Percentiles rank a stretch among this genome's conserved stretches.
Evolutionary conservation across 345 rosid genomes (phyloP).

Genomic region (Ceriops zippeliana): DNA sequence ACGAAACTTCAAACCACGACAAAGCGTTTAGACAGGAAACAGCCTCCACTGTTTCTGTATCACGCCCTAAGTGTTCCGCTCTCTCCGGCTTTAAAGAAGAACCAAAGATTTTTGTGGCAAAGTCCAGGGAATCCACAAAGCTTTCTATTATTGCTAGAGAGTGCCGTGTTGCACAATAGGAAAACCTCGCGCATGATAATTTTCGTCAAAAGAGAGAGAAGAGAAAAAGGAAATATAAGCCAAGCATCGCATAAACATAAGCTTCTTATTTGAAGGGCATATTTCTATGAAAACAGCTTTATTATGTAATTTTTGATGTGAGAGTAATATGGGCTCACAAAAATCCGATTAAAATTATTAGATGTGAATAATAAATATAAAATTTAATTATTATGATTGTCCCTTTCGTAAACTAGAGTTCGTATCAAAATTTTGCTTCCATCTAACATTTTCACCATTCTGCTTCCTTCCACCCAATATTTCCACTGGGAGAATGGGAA

Average conservation of each 20-base stretch:
- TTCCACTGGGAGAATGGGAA: no score
- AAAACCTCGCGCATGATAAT: conserved; percentile 5
- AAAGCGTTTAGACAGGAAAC: background rate
- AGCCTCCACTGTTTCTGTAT: background rate
- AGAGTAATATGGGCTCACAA: no score
- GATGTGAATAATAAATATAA: no score
- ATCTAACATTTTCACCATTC: no score
- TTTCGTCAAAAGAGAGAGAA: background rate
- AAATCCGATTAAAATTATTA: no score
- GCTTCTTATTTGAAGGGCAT: conserved; percentile 1
- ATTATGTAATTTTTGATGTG: no score
- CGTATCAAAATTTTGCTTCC: no score
- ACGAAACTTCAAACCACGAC: background rate
- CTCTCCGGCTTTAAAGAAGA: conserved; percentile 22
- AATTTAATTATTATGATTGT: no score
- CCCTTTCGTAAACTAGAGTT: no score
- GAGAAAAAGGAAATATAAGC: background rate
- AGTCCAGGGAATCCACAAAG: conserved; percentile 16
- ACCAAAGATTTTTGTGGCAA: conserved; percentile 8
- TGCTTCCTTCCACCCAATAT: no score
- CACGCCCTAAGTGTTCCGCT: conserved; percentile 15
- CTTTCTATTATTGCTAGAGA: background rate
- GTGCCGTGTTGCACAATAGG: conserved; percentile 1
- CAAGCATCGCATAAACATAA: background rate
- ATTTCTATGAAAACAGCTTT: background rate